phyloP scores from a whole-genome alignment of 2,329 filamentous ascomycete genomes.

The Phialemoniopsis sp. region DNA sequence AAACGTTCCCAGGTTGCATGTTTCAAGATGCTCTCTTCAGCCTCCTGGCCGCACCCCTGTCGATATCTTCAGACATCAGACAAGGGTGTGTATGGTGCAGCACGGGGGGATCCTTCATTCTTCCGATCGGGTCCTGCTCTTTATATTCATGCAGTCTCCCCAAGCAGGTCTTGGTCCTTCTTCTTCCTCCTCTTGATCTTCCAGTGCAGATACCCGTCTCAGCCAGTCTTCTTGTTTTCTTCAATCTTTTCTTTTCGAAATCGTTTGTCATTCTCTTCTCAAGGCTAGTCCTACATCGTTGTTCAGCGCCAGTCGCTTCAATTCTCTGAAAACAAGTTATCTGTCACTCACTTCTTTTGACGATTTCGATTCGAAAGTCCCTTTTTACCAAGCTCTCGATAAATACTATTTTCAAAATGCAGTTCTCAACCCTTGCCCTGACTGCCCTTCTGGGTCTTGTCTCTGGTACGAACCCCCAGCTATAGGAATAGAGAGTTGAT shows the following conservation, averaged over 20 bases:
- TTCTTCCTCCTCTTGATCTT: constrained; percentile 19
- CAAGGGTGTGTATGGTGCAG: constrained; percentile 20
- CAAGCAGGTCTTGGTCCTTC: constrained; percentile 15
- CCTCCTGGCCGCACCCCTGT: constrained; percentile 1
- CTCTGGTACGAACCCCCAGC: constrained; percentile 27
- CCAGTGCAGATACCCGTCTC: constrained; percentile 7
- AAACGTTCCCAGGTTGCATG: constrained; percentile 20
- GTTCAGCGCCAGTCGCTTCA: constrained; percentile 41
- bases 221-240: constrained; percentile 6
- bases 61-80: constrained; percentile 11
- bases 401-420: constrained; percentile 39
- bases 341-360: constrained; percentile 18
- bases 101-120: constrained; percentile 31
- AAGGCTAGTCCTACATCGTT: constrained; percentile 43
- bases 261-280: constrained; percentile 22
- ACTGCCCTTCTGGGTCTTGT: constrained; percentile 43
- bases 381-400: constrained; percentile 11
- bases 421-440: constrained; percentile 41
- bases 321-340: constrained; percentile 10
- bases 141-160: constrained; percentile 37
- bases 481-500: no score
- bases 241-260: constrained; percentile 15
- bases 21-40: constrained; percentile 13
- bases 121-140: constrained; percentile 15
- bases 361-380: constrained; percentile 2